A percentile compares a stretch with the other conserved stretches of the same genome.
Evolutionary conservation across 805 yeast genomes (phyloP).

Genomic region (Pichia insulana): DNA sequence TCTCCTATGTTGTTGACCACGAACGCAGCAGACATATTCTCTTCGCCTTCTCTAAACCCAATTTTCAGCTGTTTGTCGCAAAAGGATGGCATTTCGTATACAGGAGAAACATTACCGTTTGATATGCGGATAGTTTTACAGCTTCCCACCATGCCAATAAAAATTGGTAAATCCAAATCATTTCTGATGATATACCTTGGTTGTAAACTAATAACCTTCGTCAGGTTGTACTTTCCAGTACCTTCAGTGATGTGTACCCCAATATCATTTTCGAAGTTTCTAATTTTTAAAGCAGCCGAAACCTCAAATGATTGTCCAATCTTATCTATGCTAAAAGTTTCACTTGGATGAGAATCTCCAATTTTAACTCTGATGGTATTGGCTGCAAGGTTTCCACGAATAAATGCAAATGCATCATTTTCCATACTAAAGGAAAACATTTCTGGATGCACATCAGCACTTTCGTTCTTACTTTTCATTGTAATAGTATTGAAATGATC

Average conservation of each 20-base stretch:
- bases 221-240: conserved; percentile 66
- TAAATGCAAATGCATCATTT: conserved; percentile 28
- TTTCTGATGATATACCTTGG: conserved; percentile 80
- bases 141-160: conserved; percentile 61
- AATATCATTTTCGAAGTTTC: conserved; percentile 54
- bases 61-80: conserved; percentile 53
- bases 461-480: conserved; percentile 24
- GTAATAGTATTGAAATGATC: conserved; percentile 44
- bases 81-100: conserved; percentile 53
- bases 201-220: conserved; percentile 69
- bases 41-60: conserved; percentile 46
- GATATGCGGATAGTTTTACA: conserved; percentile 39
- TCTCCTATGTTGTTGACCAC: conserved; percentile 78
- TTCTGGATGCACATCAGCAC: conserved; percentile 36
- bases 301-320: conserved; percentile 70
- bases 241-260: conserved; percentile 79
- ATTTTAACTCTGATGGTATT: conserved; percentile 61
- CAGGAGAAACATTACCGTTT: conserved; percentile 42
- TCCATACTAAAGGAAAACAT: conserved; percentile 77
- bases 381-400: conserved; percentile 32
- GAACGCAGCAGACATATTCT: conserved; percentile 85
- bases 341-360: conserved; percentile 64
- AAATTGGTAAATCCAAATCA: conserved; percentile 44
- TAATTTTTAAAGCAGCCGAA: conserved; percentile 37
- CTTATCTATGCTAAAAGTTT: conserved; percentile 77